phyloP scores from a whole-genome alignment of 78 protist genomes.

The Chrysochromulina parva region DNA sequence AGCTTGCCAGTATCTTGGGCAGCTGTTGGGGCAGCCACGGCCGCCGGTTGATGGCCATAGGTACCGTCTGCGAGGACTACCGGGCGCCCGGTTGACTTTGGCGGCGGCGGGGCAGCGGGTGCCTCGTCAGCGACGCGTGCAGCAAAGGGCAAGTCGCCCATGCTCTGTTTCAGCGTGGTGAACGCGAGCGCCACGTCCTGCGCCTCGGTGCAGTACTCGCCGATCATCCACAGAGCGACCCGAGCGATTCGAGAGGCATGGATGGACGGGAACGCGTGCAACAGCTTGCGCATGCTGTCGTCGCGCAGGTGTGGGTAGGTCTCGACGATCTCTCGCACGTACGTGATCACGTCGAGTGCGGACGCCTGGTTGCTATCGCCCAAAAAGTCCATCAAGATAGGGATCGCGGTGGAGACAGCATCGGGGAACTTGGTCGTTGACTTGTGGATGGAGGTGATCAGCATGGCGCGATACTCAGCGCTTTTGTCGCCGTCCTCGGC shows the following conservation, averaged over 20 bases:
- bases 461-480: slow-evolving; percentile 75
- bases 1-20: slow-evolving; percentile 20
- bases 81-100: neutral
- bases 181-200: slow-evolving; percentile 68
- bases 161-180: slow-evolving; percentile 31
- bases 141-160: neutral
- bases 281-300: slow-evolving; percentile 51
- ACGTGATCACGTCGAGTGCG: slow-evolving; percentile 43
- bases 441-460: slow-evolving; percentile 84
- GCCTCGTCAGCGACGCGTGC: neutral
- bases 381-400: slow-evolving; percentile 44
- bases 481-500: slow-evolving; percentile 38
- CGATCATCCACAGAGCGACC: slow-evolving; percentile 84
- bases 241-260: neutral
- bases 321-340: slow-evolving; percentile 69
- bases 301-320: slow-evolving; percentile 74
- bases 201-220: slow-evolving; percentile 46
- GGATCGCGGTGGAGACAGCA: slow-evolving; percentile 81
- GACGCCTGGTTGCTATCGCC: slow-evolving; percentile 20
- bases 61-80: neutral
- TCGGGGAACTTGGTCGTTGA: slow-evolving; percentile 88
- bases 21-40: too few relatives aligned
- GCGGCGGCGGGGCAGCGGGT: neutral
- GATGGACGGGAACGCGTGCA: slow-evolving; percentile 35
- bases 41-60: too few relatives aligned